Evolutionary conservation across 768 basidiomycete species (phyloP).

Genomic region (Trichaptum fuscoviolaceum): DNA sequence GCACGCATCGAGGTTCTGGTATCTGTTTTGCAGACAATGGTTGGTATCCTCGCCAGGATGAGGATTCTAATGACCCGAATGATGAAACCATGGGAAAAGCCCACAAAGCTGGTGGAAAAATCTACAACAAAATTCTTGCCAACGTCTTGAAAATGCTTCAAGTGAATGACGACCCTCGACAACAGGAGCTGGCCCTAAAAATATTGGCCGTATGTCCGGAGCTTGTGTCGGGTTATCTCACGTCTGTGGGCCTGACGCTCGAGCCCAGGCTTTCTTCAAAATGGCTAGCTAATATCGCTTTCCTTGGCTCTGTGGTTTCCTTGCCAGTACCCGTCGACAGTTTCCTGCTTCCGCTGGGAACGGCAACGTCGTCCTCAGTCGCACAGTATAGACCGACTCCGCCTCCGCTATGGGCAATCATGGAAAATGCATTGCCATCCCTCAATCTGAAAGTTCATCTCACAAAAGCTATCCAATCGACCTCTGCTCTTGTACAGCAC

Average conservation of each 20-base stretch:
- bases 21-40: slow-evolving; percentile 86
- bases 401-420: slow-evolving; percentile 62
- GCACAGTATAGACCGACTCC: slow-evolving; percentile 62
- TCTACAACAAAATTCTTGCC: slow-evolving; percentile 79
- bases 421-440: slow-evolving; percentile 78
- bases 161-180: slow-evolving; percentile 83
- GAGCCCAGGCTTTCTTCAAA: slow-evolving; percentile 85
- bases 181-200: slow-evolving; percentile 79
- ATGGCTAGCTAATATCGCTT: slow-evolving; percentile 88
- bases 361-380: slow-evolving; percentile 13
- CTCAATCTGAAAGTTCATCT: slow-evolving; percentile 65
- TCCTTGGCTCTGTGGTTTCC: slow-evolving; percentile 74
- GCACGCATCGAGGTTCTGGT: slow-evolving; percentile 74
- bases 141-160: slow-evolving; percentile 71
- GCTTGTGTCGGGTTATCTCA: slow-evolving; percentile 76
- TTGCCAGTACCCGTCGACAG: slow-evolving; percentile 61
- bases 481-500: slow-evolving; percentile 77
- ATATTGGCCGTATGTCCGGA: slow-evolving; percentile 84
- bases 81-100: slow-evolving; percentile 31
- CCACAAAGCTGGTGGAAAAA: slow-evolving; percentile 38
- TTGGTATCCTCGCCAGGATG: slow-evolving; percentile 76
- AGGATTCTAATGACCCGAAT: slow-evolving; percentile 26
- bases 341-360: slow-evolving; percentile 48
- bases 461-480: slow-evolving; percentile 74
- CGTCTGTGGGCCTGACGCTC: slow-evolving; percentile 59